Percentiles rank a stretch among this genome's conserved stretches.
These are phyloP conservation scores for Cairneyella variabilis DNA, from an alignment of 495 filamentous ascomycete genomes.

Conservation along the genomic window DNA sequence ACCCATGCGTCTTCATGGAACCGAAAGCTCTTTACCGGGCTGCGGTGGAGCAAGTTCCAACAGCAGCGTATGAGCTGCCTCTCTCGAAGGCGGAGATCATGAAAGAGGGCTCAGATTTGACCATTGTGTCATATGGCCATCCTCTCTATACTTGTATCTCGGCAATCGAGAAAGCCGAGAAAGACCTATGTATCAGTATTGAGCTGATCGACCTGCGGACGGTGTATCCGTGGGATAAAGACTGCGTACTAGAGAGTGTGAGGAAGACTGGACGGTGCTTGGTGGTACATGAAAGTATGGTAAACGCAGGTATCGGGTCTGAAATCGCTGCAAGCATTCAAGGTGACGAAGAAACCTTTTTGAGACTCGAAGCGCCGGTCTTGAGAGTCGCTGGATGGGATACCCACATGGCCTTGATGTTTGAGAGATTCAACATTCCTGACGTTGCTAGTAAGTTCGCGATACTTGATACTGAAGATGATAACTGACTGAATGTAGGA, in stretches of 20 bases:
- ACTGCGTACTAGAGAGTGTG: conserved; percentile 78
- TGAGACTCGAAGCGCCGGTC: conserved; percentile 88
- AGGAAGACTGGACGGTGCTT: conserved; percentile 86
- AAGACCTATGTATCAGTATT: conserved; percentile 70
- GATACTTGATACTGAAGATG: neutral
- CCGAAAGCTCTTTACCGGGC: conserved; percentile 94
- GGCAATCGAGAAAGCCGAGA: conserved; percentile 77
- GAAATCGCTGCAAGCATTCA: conserved; percentile 93
- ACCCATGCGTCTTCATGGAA: conserved; percentile 95
- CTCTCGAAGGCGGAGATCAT: conserved; percentile 86
- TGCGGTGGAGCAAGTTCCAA: conserved; percentile 91
- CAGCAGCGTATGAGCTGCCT: conserved; percentile 74
- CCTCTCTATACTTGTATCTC: conserved; percentile 83
- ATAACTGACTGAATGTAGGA: conserved; percentile 36
- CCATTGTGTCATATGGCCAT: conserved; percentile 87
- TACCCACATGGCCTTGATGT: conserved; percentile 77
- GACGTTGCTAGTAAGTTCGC: conserved; percentile 83
- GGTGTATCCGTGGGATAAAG: conserved; percentile 92
- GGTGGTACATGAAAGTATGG: conserved; percentile 93
- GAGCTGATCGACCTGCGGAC: conserved; percentile 93
- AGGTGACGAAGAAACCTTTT: conserved; percentile 72
- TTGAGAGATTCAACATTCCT: conserved; percentile 84
- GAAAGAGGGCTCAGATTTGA: conserved; percentile 79
- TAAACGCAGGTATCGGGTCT: conserved; percentile 90
- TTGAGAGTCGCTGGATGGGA: conserved; percentile 89